These are phyloP conservation scores for Chlamydomonas sp. DNA, from an alignment of 139 green algal genomes.

Conservation along the genomic window DNA sequence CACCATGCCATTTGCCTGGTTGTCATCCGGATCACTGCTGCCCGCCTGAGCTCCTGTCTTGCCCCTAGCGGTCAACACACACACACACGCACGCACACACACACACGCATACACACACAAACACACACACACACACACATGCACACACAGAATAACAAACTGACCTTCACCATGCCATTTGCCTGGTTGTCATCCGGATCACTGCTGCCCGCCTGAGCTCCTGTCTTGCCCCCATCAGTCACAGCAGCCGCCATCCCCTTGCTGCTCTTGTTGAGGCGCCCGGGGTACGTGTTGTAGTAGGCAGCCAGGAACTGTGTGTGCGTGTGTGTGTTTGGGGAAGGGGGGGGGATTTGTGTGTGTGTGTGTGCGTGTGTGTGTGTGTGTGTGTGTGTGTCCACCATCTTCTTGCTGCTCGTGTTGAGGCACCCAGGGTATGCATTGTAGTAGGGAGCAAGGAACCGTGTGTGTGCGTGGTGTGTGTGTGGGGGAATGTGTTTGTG, in stretches of 20 bases:
- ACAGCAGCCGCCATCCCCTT: neutral
- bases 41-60: slow-evolving; percentile 27
- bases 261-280: neutral
- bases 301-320: slow-evolving; percentile 7
- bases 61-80: too few relatives aligned
- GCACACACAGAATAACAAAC: too few relatives aligned
- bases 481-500: too few relatives aligned
- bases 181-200: slow-evolving; percentile 25
- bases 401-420: slow-evolving; percentile 29
- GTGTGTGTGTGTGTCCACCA: too few relatives aligned
- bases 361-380: slow-evolving; percentile 18
- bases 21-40: slow-evolving; percentile 29
- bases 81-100: too few relatives aligned
- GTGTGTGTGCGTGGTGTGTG: too few relatives aligned
- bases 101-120: too few relatives aligned
- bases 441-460: slow-evolving; percentile 25
- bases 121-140: too few relatives aligned
- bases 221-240: neutral
- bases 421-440: slow-evolving; percentile 24
- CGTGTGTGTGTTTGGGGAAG: slow-evolving; percentile 25
- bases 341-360: too few relatives aligned
- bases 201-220: too few relatives aligned
- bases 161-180: too few relatives aligned
- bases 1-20: slow-evolving; percentile 37
- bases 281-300: neutral